These are phyloP conservation scores for Alternaria sp. DNA, from an alignment of 2,329 filamentous ascomycete genomes.

Conservation along the genomic window DNA sequence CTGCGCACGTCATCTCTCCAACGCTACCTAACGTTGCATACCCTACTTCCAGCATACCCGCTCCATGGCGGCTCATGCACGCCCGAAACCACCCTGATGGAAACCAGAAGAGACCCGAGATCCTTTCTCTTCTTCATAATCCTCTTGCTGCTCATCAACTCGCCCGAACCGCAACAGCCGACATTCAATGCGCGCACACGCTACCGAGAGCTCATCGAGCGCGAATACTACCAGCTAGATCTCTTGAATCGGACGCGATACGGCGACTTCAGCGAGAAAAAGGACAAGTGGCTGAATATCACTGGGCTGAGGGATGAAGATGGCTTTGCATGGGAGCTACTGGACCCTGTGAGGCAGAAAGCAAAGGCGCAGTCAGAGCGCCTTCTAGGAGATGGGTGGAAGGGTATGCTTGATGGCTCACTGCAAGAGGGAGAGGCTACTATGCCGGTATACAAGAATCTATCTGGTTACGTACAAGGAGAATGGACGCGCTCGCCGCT, in stretches of 20 bases:
- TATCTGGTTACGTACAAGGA: slow-evolving; percentile 79
- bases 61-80: slow-evolving; percentile 39
- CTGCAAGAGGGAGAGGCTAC: slow-evolving; percentile 47
- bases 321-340: slow-evolving; percentile 78
- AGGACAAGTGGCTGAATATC: slow-evolving; percentile 63
- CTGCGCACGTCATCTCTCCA: slow-evolving; percentile 10
- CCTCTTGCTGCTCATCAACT: slow-evolving; percentile 50
- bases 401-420: slow-evolving; percentile 44
- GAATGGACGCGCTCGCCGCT: slow-evolving; percentile 71
- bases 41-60: slow-evolving; percentile 6
- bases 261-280: slow-evolving; percentile 59
- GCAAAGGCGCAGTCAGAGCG: slow-evolving; percentile 65
- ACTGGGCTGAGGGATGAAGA: slow-evolving; percentile 79
- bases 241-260: slow-evolving; percentile 49
- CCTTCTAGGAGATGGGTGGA: slow-evolving; percentile 48
- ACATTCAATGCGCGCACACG: slow-evolving; percentile 42
- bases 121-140: slow-evolving; percentile 50
- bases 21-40: slow-evolving; percentile 3
- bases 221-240: slow-evolving; percentile 61
- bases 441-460: slow-evolving; percentile 76
- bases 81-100: slow-evolving; percentile 43
- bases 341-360: slow-evolving; percentile 71
- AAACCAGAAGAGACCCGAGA: slow-evolving; percentile 48
- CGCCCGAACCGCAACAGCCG: slow-evolving; percentile 46
- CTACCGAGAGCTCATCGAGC: slow-evolving; percentile 58